These are phyloP conservation scores for Magnaporthiopsis rhizophila DNA, from an alignment of 2,329 filamentous ascomycete genomes.

Conservation along the genomic window DNA sequence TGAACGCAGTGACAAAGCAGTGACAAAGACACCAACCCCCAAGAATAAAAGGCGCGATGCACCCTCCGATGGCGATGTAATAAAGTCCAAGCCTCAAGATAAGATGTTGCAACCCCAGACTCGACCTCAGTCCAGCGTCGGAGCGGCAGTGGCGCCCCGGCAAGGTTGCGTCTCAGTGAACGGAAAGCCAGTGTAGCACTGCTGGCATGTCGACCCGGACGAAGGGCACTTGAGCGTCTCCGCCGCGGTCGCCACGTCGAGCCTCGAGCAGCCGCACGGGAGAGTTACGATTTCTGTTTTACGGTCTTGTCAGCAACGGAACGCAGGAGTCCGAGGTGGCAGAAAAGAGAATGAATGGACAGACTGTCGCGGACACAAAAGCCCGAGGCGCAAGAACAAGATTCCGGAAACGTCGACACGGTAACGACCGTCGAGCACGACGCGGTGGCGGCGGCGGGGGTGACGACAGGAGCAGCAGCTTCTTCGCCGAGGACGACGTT, in stretches of 20 bases:
- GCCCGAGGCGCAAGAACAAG: neutral
- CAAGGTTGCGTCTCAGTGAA: conserved; percentile 9
- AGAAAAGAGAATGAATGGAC: neutral
- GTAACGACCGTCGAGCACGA: conserved; percentile 10
- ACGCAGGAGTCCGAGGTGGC: no score
- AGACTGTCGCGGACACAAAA: conserved; percentile 11
- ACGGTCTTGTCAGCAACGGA: neutral
- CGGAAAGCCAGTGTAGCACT: conserved; percentile 10
- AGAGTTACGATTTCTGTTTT: conserved; percentile 10
- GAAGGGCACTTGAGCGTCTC: conserved; percentile 9
- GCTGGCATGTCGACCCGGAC: conserved; percentile 2
- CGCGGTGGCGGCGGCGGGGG: neutral
- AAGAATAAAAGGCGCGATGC: neutral
- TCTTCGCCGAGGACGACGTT: neutral
- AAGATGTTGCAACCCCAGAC: neutral
- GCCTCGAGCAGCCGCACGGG: conserved; percentile 9
- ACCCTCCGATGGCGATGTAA: neutral
- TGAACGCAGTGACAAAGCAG: neutral
- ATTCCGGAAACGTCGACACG: conserved; percentile 6
- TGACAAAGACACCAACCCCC: neutral
- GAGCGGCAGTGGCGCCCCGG: neutral
- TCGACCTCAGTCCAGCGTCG: neutral
- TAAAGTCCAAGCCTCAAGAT: neutral
- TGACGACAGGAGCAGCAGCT: neutral
- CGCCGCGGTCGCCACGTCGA: conserved; percentile 8